Conservation (phyloP, 331 rosid genomes). For the Pyracantha coccinea region DNA sequence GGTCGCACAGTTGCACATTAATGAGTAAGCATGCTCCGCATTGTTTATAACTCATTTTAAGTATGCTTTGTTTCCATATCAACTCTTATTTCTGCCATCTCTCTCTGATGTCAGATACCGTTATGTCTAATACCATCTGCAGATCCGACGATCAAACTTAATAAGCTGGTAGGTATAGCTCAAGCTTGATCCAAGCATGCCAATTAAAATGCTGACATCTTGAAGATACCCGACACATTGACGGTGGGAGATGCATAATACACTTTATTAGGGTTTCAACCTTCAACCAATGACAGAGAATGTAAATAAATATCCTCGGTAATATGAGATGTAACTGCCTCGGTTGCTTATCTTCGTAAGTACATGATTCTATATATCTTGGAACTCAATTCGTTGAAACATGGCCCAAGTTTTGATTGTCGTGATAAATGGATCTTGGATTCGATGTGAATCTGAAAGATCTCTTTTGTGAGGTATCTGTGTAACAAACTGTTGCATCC, state of each 20-base stretch:
- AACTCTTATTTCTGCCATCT: neutral
- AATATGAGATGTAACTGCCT: neutral
- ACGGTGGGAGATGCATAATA: neutral
- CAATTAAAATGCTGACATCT: neutral
- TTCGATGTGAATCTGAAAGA: neutral
- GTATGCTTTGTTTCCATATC: neutral
- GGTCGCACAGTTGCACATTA: neutral
- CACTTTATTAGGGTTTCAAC: neutral
- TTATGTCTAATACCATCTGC: neutral
- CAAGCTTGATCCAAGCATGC: too few relatives aligned
- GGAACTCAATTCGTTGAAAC: neutral
- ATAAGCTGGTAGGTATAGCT: too few relatives aligned
- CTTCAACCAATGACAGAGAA: neutral
- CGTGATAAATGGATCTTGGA: neutral
- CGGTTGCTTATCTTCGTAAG: neutral
- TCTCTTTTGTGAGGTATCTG: neutral
- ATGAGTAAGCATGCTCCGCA: neutral
- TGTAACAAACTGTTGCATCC: neutral
- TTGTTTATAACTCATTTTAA: neutral
- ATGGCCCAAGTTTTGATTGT: neutral
- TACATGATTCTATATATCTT: neutral
- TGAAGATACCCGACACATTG: neutral
- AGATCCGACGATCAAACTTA: neutral
- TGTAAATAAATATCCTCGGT: conserved; percentile 1
- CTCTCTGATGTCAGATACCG: neutral